A percentile compares a stretch with the other conserved stretches of the same genome.
phyloP scores from a whole-genome alignment of 352 stramenopile species.

The Pythium vanterpoolii region DNA sequence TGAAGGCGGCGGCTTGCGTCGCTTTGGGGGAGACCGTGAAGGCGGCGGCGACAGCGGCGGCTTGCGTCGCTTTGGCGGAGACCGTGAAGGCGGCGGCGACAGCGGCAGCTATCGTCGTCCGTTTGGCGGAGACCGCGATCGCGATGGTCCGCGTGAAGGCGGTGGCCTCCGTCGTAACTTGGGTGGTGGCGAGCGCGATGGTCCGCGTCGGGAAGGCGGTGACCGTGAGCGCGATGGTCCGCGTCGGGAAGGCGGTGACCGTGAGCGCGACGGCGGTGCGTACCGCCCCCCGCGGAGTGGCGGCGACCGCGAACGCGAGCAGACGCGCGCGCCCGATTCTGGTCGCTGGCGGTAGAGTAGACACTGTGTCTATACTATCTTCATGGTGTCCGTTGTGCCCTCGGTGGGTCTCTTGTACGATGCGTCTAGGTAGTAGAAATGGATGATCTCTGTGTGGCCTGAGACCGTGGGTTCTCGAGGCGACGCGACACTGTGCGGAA shows the following conservation, averaged over 20 bases:
- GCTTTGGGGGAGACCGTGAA: slow-evolving; percentile 27
- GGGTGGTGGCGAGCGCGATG: slow-evolving; percentile 13
- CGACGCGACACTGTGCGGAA: too few relatives aligned
- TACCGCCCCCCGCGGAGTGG: slow-evolving; percentile 49
- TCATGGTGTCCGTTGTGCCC: neutral
- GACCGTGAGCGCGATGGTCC: slow-evolving; percentile 6
- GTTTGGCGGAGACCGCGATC: neutral
- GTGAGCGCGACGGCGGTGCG: slow-evolving; percentile 5
- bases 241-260: slow-evolving; percentile 9
- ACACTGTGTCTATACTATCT: too few relatives aligned
- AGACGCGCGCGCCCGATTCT: slow-evolving; percentile 49
- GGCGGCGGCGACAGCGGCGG: slow-evolving; percentile 19
- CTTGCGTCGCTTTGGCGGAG: slow-evolving; percentile 10
- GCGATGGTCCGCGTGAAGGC: neutral
- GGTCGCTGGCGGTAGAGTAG: slow-evolving; percentile 75
- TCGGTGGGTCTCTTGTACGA: too few relatives aligned
- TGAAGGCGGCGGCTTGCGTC: slow-evolving; percentile 16
- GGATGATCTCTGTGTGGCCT: too few relatives aligned
- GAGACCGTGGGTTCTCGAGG: too few relatives aligned
- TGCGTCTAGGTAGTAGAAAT: too few relatives aligned
- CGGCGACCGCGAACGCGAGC: slow-evolving; percentile 17
- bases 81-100: slow-evolving; percentile 2
- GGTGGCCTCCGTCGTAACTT: slow-evolving; percentile 3
- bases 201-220: neutral
- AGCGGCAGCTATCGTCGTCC: slow-evolving; percentile 12